These are phyloP conservation scores for Pleurozium schreberi DNA, from an alignment of 225 moss, liverwort and hornwort species.

Conservation along the genomic window DNA sequence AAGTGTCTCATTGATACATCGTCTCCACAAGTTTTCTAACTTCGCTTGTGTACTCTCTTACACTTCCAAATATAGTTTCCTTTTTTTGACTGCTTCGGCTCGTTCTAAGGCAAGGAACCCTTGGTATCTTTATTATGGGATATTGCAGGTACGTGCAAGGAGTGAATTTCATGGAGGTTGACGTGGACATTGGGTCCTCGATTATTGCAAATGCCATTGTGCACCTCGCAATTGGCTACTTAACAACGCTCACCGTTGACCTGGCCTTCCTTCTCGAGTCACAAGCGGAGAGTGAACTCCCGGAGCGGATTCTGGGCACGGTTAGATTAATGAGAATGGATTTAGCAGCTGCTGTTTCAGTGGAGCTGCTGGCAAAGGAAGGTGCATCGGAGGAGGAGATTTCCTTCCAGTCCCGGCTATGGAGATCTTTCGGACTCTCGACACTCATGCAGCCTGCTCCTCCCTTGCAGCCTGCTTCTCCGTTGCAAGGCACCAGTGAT, in stretches of 20 bases:
- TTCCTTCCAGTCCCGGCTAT: conserved; percentile 47
- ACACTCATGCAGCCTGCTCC: conserved; percentile 41
- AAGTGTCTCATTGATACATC: not conserved
- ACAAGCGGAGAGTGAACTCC: conserved; percentile 67
- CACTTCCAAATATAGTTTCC: not conserved
- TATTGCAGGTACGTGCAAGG: conserved; percentile 50
- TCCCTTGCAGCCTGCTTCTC: conserved; percentile 22
- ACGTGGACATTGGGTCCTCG: conserved; percentile 86
- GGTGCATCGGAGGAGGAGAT: conserved; percentile 13
- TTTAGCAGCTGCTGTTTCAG: conserved; percentile 41
- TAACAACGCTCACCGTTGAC: conserved; percentile 65
- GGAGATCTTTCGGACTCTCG: conserved; percentile 54
- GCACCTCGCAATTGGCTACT: conserved; percentile 64
- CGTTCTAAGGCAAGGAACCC: not conserved
- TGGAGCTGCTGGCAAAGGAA: conserved; percentile 29
- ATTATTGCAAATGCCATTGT: conserved; percentile 82
- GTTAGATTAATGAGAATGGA: conserved; percentile 54
- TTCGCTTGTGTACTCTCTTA: not conserved
- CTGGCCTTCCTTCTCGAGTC: conserved; percentile 79
- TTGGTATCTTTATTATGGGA: not conserved
- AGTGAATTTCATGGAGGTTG: conserved; percentile 69
- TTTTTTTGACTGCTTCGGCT: not conserved
- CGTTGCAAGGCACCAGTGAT: conserved; percentile 14
- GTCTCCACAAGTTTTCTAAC: not conserved
- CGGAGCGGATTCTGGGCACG: conserved; percentile 64